Percentiles rank a stretch among this genome's conserved stretches.
These are phyloP conservation scores for Yamadazyma nakazawae DNA, from an alignment of 805 yeast genomes.

Conservation along the genomic window DNA sequence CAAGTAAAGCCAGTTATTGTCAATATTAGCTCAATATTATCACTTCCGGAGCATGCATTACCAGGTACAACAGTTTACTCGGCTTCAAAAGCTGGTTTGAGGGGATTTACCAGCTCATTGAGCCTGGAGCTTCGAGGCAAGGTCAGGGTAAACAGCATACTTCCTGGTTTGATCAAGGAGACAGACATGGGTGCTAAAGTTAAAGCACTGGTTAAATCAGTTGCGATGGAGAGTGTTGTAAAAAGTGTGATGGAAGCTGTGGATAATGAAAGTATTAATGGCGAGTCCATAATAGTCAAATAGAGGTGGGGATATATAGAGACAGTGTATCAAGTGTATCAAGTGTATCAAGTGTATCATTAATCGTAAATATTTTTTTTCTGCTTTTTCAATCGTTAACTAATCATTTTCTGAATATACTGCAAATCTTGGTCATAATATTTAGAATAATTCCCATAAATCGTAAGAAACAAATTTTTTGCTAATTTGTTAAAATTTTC, in stretches of 20 bases:
- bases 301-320: neutral
- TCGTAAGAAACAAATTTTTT: neutral
- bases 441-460: conserved; percentile 9
- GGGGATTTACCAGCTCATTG: conserved; percentile 56
- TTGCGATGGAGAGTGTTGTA: conserved; percentile 28
- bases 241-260: conserved; percentile 21
- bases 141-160: conserved; percentile 60
- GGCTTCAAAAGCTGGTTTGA: conserved; percentile 68
- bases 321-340: too few species aligned
- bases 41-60: conserved; percentile 29
- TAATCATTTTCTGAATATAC: neutral
- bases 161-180: conserved; percentile 64
- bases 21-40: conserved; percentile 66
- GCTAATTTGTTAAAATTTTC: neutral
- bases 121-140: conserved; percentile 57
- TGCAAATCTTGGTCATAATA: conserved; percentile 9
- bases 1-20: conserved; percentile 39
- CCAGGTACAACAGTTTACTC: conserved; percentile 66
- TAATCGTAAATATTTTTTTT: too few species aligned
- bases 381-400: neutral
- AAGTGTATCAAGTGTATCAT: too few species aligned
- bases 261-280: conserved; percentile 24
- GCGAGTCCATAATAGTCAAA: conserved; percentile 18
- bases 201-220: conserved; percentile 18
- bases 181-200: conserved; percentile 61